Evolutionary conservation across 768 basidiomycete species (phyloP).

Genomic region (Panellus pusillus): DNA sequence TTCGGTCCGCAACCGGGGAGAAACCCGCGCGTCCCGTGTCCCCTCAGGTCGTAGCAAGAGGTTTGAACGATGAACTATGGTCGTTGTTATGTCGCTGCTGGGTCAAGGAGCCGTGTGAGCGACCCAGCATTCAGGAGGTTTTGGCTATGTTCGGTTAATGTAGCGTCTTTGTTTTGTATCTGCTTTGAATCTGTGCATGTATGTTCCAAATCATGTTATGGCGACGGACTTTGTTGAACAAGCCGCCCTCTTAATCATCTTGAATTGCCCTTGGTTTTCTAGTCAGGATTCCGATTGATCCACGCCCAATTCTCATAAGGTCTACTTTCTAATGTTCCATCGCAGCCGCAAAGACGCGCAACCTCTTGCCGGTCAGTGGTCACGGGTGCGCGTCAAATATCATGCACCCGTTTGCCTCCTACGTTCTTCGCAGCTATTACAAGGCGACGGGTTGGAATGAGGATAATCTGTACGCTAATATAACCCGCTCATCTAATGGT

Average conservation of each 20-base stretch:
- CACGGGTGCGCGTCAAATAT: not conserved
- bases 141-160: conserved; percentile 9
- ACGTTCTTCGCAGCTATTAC: conserved; percentile 88
- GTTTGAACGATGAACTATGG: conserved; percentile 50
- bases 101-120: conserved; percentile 32
- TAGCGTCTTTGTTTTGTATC: not conserved
- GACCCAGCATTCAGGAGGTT: conserved; percentile 44
- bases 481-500: conserved; percentile 91
- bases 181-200: not conserved
- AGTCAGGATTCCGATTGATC: too few species aligned
- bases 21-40: conserved; percentile 43
- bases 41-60: conserved; percentile 34
- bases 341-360: too few species aligned
- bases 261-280: too few species aligned
- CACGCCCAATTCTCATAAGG: too few species aligned
- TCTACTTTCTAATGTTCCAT: too few species aligned
- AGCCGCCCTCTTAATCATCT: too few species aligned
- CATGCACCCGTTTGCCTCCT: conserved; percentile 80
- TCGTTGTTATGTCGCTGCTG: conserved; percentile 43
- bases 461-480: conserved; percentile 88
- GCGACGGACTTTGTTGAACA: too few species aligned
- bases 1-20: conserved; percentile 39
- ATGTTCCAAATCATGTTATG: too few species aligned
- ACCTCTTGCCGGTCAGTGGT: too few species aligned
- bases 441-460: conserved; percentile 95